Evolutionary conservation across 441 rosid species (phyloP).

Genomic region (Arabidopsis hybrid): DNA sequence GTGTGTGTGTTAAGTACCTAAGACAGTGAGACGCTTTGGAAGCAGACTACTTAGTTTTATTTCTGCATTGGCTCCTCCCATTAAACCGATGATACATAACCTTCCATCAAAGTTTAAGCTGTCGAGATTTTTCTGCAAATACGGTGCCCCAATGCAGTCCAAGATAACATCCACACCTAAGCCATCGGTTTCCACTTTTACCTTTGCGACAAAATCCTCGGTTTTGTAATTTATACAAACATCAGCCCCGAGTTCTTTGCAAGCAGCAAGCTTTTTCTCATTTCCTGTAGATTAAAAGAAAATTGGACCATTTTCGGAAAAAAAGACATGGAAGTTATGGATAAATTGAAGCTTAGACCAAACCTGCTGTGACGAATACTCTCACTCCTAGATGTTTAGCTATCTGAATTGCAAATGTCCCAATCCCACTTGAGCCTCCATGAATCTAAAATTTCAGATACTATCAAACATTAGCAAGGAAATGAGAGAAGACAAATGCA

Average conservation of each 20-base stretch:
- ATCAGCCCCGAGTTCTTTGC: conserved; percentile 86
- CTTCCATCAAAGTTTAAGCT: conserved; percentile 82
- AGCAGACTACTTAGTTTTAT: conserved; percentile 60
- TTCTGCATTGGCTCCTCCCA: conserved; percentile 71
- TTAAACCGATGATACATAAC: conserved; percentile 73
- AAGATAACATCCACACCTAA: conserved; percentile 89
- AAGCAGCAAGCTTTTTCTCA: conserved; percentile 75
- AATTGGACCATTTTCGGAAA: neutral
- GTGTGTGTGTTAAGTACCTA: conserved; percentile 54
- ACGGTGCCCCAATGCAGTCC: conserved; percentile 85
- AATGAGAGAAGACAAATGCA: neutral
- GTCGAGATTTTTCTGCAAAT: conserved; percentile 74
- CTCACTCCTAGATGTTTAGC: conserved; percentile 70
- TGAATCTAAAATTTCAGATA: conserved; percentile 63
- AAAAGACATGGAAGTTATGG: neutral
- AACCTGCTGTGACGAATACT: conserved; percentile 94
- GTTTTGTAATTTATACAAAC: conserved; percentile 87
- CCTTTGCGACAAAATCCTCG: conserved; percentile 78
- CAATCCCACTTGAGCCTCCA: conserved; percentile 95
- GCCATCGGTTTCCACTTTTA: conserved; percentile 74
- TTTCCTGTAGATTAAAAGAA: conserved; percentile 51
- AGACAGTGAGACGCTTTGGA: conserved; percentile 77
- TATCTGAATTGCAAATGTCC: conserved; percentile 90
- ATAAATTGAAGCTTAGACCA: conserved; percentile 2
- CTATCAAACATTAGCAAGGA: conserved; percentile 27